Evolutionary conservation across 805 yeast genomes (phyloP).

Genomic region (Wickerhamiella brachini): DNA sequence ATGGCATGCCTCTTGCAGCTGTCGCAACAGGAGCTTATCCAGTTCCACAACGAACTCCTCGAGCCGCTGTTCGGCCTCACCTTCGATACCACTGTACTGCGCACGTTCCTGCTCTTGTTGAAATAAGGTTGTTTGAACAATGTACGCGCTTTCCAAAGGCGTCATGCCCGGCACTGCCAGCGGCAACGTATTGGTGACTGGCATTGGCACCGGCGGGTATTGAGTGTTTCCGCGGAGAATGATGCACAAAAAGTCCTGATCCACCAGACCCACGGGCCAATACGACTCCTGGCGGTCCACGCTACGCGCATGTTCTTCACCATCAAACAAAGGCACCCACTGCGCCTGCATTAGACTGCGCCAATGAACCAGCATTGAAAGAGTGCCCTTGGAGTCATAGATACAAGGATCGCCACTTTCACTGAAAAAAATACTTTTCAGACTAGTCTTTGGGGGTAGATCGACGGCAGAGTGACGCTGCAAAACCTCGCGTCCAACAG

Average conservation of each 20-base stretch:
- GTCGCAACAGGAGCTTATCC: conserved; percentile 65
- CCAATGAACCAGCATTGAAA: conserved; percentile 66
- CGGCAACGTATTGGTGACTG: conserved; percentile 69
- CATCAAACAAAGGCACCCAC: conserved; percentile 77
- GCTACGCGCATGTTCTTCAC: conserved; percentile 31
- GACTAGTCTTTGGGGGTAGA: conserved; percentile 22
- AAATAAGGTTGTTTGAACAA: conserved; percentile 17
- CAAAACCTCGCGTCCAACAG: conserved; percentile 26
- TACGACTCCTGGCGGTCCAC: conserved; percentile 45
- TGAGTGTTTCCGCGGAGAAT: conserved; percentile 48
- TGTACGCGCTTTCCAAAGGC: conserved; percentile 15
- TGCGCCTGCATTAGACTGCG: conserved; percentile 58
- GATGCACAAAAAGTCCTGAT: conserved; percentile 51
- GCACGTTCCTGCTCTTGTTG: conserved; percentile 18
- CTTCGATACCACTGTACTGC: conserved; percentile 13
- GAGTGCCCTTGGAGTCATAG: conserved; percentile 62
- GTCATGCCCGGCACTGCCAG: conserved; percentile 47
- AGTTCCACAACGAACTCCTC: conserved; percentile 39
- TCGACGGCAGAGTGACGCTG: conserved; percentile 24
- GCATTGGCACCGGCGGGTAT: conserved; percentile 74
- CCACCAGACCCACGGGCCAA: conserved; percentile 81
- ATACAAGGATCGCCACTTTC: conserved; percentile 83
- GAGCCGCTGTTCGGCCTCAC: conserved; percentile 31
- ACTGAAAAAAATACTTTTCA: conserved; percentile 70
- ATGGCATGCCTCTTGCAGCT: conserved; percentile 62